A percentile compares a stretch with the other conserved stretches of the same genome.
phyloP scores from a whole-genome alignment of 306 rosid species.

The Glycyrrhiza uralensis region DNA sequence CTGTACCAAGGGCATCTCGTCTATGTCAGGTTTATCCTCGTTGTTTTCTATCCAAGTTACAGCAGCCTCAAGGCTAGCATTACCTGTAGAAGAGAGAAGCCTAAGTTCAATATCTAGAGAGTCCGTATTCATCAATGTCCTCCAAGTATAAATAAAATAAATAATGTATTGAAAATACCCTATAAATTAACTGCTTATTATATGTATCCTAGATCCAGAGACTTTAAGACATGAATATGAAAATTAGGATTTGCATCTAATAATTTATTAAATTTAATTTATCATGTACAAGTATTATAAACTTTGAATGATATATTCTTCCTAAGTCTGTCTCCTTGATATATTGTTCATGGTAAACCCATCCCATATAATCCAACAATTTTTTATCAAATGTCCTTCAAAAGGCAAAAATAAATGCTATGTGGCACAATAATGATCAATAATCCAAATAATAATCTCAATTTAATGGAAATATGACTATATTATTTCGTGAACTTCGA shows the following conservation, averaged over 20 bases:
- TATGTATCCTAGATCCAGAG: slow-evolving; percentile 15
- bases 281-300: not conserved
- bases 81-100: slow-evolving; percentile 53
- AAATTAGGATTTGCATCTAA: slow-evolving; percentile 6
- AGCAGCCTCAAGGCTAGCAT: slow-evolving; percentile 82
- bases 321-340: not conserved
- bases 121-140: not conserved
- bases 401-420: not conserved
- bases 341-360: not conserved
- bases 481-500: too few relatives aligned
- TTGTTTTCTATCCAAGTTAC: slow-evolving; percentile 91
- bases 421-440: not conserved
- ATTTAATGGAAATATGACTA: not conserved
- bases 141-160: slow-evolving; percentile 8
- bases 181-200: slow-evolving; percentile 7
- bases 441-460: not conserved
- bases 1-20: slow-evolving; percentile 85
- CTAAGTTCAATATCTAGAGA: slow-evolving; percentile 22
- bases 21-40: slow-evolving; percentile 76
- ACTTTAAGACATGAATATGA: not conserved
- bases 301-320: not conserved
- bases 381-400: not conserved
- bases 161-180: not conserved
- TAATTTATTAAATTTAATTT: not conserved
- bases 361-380: not conserved